These are phyloP conservation scores for Sporothrix schenckii DNA, from an alignment of 2,329 filamentous ascomycete species.

Conservation along the genomic window DNA sequence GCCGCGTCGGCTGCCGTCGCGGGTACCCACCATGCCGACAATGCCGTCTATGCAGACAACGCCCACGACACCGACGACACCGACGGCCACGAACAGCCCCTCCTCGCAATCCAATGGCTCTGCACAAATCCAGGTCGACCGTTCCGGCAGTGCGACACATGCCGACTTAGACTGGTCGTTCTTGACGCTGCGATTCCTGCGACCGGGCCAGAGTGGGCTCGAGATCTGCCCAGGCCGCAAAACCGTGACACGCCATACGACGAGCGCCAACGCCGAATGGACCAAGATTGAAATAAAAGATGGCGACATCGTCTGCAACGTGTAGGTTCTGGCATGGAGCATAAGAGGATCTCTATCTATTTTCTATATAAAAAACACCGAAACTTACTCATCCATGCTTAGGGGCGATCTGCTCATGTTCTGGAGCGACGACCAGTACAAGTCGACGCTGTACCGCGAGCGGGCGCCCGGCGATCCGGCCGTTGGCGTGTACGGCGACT, in stretches of 20 bases:
- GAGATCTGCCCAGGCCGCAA: conserved; percentile 67
- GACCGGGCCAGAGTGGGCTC: conserved; percentile 60
- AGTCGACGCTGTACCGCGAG: conserved; percentile 66
- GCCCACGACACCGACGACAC: conserved; percentile 40
- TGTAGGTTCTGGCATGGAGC: conserved; percentile 42
- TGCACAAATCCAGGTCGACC: conserved; percentile 47
- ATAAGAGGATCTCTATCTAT: neutral
- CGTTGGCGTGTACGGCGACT: conserved; percentile 57
- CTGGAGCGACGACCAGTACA: conserved; percentile 69
- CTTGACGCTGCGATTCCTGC: conserved; percentile 64
- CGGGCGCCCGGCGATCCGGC: conserved; percentile 50
- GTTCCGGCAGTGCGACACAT: conserved; percentile 50
- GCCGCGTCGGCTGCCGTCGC: conserved; percentile 33
- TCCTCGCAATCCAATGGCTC: neutral
- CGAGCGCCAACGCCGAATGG: conserved; percentile 60
- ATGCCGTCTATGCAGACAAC: conserved; percentile 34
- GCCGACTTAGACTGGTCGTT: conserved; percentile 64
- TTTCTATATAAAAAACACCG: too few species aligned
- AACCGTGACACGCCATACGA: conserved; percentile 55
- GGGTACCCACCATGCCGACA: conserved; percentile 43
- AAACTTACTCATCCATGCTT: too few species aligned
- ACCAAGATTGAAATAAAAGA: conserved; percentile 60
- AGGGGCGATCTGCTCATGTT: conserved; percentile 65
- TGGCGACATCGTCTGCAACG: conserved; percentile 64
- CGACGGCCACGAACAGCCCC: neutral